Evolutionary conservation across 1,284 basidiomycete species (phyloP), one percentile per base, ranked within the genome.

Genomic region (Rhodotorula glutinis): DNA sequence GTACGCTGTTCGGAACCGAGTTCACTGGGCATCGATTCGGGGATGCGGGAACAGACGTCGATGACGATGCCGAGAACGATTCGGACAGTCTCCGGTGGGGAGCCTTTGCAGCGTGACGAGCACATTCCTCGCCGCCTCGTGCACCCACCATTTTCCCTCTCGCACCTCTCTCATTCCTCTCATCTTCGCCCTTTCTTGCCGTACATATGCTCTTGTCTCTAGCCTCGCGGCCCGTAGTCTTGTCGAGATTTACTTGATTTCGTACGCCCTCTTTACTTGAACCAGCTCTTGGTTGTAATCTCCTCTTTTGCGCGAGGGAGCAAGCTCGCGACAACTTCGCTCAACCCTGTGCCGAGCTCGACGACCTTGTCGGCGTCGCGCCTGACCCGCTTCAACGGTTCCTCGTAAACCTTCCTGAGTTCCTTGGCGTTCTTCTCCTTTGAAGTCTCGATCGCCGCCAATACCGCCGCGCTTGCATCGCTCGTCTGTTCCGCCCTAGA

Each of bases 381-480:
- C 62, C 52, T 30, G 10, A 64, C 44, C 56, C 52, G 41, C 66
- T 19, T 38, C 29, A 60, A 11, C 19, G 47, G 47, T 44, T 58
- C 66, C 21, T 57, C 66, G 29, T 64, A 58, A 55, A 60, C 51
- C 47, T 51, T 46, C n/a, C 46, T 49, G 8, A 44, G 40, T 11
- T 33, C 40, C 27, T 43, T 53, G 19, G 27, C 58, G 5, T 27
- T 21, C 2, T 25, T 19, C 2, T 19, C 38, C 49, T 29, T 25
- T 19, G 30, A 25, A 9, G 30, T 74, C 61, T 53, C 71, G 67
- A 44, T 64, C 47, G n/a, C 25, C n/a, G 44, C 63, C 27, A 25
- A 75, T 73, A 21, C 73, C 44, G 63, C 75, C 43, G 69, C 60
- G 41, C 27, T 25, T 13, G 52, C 52, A 43, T 53, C 59, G 40